A percentile compares a stretch with the other conserved stretches of the same genome.
Evolutionary conservation across 768 basidiomycete species (phyloP).

Genomic region (Termitomyces sp.): DNA sequence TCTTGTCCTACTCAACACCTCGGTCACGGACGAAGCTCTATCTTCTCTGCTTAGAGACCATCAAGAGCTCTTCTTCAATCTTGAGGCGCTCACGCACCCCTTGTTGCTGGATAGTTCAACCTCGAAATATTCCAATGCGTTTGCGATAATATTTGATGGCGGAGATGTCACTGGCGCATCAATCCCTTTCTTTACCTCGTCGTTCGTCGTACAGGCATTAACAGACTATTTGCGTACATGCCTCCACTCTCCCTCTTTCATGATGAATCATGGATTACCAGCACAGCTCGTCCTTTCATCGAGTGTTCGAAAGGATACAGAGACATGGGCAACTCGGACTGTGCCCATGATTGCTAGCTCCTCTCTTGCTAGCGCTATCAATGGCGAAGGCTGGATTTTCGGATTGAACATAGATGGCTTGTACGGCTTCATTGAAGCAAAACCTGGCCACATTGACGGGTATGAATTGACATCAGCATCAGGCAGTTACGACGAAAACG

Average conservation of each 20-base stretch:
- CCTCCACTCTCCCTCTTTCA: neutral
- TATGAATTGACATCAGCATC: neutral
- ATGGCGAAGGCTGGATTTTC: constrained; percentile 16
- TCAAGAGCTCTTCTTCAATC: constrained; percentile 20
- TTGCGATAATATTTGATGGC: constrained; percentile 7
- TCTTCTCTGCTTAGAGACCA: constrained; percentile 15
- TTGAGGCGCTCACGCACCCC: constrained; percentile 25
- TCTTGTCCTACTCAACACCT: constrained; percentile 20
- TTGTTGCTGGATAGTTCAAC: constrained; percentile 10
- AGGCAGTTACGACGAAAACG: neutral
- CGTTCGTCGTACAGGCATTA: constrained; percentile 19
- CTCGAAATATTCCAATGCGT: constrained; percentile 10
- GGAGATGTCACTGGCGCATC: constrained; percentile 2
- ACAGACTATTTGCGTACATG: constrained; percentile 5
- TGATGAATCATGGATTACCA: neutral
- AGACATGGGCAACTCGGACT: constrained; percentile 4
- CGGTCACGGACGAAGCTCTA: constrained; percentile 16
- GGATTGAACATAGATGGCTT: neutral
- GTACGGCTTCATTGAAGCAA: neutral
- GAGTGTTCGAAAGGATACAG: constrained; percentile 1
- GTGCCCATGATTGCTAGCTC: constrained; percentile 10
- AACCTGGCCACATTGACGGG: neutral
- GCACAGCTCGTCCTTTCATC: constrained; percentile 13
- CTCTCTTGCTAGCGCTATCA: neutral
- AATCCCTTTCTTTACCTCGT: constrained; percentile 22